Percentiles rank a stretch among this genome's conserved stretches.
These are phyloP conservation scores for Euphorbia pulcherrima DNA, from an alignment of 345 rosid species.

Conservation along the genomic window DNA sequence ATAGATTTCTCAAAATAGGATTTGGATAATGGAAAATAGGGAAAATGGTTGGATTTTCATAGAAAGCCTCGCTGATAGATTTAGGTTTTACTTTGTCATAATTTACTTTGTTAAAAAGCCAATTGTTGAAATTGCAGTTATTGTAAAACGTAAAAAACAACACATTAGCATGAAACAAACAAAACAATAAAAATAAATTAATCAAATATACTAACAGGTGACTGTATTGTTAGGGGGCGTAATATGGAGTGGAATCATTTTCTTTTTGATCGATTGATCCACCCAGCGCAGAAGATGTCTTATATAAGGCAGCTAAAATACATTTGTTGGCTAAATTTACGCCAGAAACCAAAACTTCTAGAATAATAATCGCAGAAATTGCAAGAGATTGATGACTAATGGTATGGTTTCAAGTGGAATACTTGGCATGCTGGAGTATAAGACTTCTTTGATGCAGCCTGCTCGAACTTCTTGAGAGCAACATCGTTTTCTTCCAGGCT, in stretches of 20 bases:
- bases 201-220: constrained; percentile 8
- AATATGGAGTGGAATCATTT: background rate
- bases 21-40: too few relatives aligned
- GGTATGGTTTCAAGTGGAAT: constrained; percentile 20
- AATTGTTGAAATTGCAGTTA: too few relatives aligned
- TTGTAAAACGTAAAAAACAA: too few relatives aligned
- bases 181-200: background rate
- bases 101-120: too few relatives aligned
- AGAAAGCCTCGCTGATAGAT: too few relatives aligned
- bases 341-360: background rate
- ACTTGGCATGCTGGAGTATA: constrained; percentile 22
- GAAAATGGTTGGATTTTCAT: too few relatives aligned
- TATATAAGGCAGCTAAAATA: background rate
- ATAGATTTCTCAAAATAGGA: too few relatives aligned
- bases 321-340: background rate
- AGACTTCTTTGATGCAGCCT: constrained; percentile 32
- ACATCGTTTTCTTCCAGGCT: constrained; percentile 44
- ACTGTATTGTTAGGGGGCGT: background rate
- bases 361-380: background rate
- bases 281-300: background rate
- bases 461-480: constrained; percentile 40
- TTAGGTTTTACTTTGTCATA: too few relatives aligned
- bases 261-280: background rate
- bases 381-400: background rate
- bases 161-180: too few relatives aligned